A percentile compares a stretch with the other conserved stretches of the same genome.
These are phyloP conservation scores for Picea abies DNA, from an alignment of 83 land plant species.

Conservation along the genomic window DNA sequence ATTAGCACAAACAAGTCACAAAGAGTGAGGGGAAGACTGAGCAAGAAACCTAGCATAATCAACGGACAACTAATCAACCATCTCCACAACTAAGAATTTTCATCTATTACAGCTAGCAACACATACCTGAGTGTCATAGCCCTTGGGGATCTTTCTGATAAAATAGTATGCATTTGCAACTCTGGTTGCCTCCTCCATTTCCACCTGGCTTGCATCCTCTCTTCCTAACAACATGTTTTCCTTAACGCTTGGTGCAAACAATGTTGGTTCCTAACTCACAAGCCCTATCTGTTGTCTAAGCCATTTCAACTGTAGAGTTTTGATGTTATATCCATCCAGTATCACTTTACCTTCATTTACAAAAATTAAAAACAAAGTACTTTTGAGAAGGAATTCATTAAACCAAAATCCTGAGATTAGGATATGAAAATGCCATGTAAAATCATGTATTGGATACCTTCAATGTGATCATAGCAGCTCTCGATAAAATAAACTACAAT, in stretches of 20 bases:
- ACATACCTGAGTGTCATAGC: neutral
- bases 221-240: constrained; percentile 70
- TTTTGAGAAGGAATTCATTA: neutral
- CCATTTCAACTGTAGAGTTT: constrained; percentile 64
- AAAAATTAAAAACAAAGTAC: neutral
- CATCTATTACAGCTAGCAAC: neutral
- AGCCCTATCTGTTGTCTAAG: constrained; percentile 73
- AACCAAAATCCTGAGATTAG: neutral
- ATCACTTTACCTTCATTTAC: constrained; percentile 44
- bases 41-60: neutral
- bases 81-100: neutral
- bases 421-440: neutral
- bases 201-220: constrained; percentile 57
- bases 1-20: too few relatives aligned
- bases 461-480: constrained; percentile 84
- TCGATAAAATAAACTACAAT: constrained; percentile 90
- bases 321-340: constrained; percentile 75
- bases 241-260: constrained; percentile 26
- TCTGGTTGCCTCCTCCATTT: constrained; percentile 67
- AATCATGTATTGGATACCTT: constrained; percentile 35
- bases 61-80: neutral
- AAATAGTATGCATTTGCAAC: constrained; percentile 76
- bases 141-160: constrained; percentile 31
- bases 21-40: neutral
- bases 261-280: constrained; percentile 79